Percentiles rank a stretch among this genome's conserved stretches.
These are phyloP conservation scores for Candida qinlingensis DNA, from an alignment of 805 yeast genomes.

Conservation along the genomic window DNA sequence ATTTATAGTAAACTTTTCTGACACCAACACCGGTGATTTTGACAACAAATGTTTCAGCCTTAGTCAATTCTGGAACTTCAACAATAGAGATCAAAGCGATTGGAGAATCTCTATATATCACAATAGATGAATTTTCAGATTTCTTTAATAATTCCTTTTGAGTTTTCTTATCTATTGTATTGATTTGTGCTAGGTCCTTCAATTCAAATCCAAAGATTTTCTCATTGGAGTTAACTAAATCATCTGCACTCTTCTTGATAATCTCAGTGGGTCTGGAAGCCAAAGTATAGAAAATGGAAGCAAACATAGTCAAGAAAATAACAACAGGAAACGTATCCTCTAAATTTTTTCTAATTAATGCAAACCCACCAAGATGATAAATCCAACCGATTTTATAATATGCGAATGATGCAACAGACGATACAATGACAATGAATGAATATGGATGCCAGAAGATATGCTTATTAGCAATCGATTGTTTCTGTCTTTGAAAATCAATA, in stretches of 20 bases:
- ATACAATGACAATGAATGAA: constrained; percentile 26
- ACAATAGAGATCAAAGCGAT: constrained; percentile 54
- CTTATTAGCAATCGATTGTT: constrained; percentile 24
- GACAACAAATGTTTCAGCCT: constrained; percentile 40
- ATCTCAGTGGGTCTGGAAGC: constrained; percentile 42
- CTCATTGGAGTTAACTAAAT: constrained; percentile 31
- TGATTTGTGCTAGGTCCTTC: constrained; percentile 36
- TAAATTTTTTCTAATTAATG: constrained; percentile 10
- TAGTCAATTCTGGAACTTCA: constrained; percentile 36
- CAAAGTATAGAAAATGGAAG: constrained; percentile 35
- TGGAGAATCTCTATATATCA: constrained; percentile 65
- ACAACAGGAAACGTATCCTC: constrained; percentile 26
- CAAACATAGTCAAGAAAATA: constrained; percentile 34
- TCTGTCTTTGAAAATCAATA: constrained; percentile 44
- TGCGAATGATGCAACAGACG: background rate
- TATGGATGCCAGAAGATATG: constrained; percentile 42
- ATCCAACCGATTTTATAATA: constrained; percentile 15
- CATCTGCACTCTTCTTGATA: constrained; percentile 37
- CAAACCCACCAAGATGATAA: constrained; percentile 13
- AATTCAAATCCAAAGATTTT: constrained; percentile 49
- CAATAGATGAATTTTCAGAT: constrained; percentile 47
- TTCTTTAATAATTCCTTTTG: constrained; percentile 27
- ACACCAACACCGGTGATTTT: constrained; percentile 55
- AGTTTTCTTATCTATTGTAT: constrained; percentile 16
- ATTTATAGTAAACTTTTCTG: constrained; percentile 59